Percentiles rank a stretch among this genome's conserved stretches.
These are phyloP conservation scores for Chimonanthus praecox DNA, from an alignment of 164 flowering plant genomes.

Conservation along the genomic window DNA sequence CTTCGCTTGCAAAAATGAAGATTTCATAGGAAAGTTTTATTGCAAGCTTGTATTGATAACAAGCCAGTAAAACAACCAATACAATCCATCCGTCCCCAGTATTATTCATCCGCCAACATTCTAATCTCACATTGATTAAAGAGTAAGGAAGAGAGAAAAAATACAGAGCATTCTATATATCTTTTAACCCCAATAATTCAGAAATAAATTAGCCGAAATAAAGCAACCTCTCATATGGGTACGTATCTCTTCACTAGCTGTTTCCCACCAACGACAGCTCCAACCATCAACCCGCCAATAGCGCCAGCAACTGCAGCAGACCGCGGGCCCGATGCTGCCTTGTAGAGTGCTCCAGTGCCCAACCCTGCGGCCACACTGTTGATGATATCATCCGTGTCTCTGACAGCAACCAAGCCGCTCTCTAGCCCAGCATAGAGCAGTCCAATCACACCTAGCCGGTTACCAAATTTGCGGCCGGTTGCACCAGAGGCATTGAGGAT, in stretches of 20 bases:
- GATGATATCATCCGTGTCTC: conserved; percentile 51
- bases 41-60: too few species aligned
- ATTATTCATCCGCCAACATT: background rate
- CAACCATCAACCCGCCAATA: conserved; percentile 52
- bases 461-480: conserved; percentile 61
- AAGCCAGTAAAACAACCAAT: too few species aligned
- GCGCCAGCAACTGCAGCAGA: conserved; percentile 67
- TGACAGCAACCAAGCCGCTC: conserved; percentile 43
- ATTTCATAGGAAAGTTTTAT: background rate
- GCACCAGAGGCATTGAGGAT: conserved; percentile 71
- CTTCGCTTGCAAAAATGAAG: background rate
- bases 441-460: conserved; percentile 63
- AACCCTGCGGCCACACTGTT: conserved; percentile 63
- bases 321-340: conserved; percentile 58
- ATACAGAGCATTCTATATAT: background rate
- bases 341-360: conserved; percentile 53
- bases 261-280: conserved; percentile 45
- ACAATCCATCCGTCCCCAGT: background rate
- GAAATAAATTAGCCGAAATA: background rate
- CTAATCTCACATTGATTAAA: background rate
- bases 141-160: background rate
- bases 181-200: background rate
- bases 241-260: conserved; percentile 51
- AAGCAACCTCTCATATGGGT: conserved; percentile 27
- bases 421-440: conserved; percentile 70